Evolutionary conservation across 345 rosid genomes (phyloP).

Genomic region (Ceriops tagal): DNA sequence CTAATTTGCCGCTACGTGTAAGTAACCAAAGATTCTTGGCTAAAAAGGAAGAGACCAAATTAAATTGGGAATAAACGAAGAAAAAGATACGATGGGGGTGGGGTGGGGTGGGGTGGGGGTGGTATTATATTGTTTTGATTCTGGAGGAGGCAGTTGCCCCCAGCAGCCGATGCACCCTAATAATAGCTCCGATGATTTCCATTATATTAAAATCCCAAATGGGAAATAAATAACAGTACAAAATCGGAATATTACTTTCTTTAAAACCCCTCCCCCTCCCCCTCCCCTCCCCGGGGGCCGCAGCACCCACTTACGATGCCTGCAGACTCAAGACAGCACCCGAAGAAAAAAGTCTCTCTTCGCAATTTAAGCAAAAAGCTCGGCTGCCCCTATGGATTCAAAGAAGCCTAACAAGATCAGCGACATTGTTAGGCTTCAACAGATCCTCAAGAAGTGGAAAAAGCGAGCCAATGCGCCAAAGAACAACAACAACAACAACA

Average conservation of each 20-base stretch:
- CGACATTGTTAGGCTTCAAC: slow-evolving; percentile 30
- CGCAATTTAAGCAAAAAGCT: no score
- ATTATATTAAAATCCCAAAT: not conserved
- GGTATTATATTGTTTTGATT: not conserved
- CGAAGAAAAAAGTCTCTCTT: not conserved
- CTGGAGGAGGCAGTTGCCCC: slow-evolving; percentile 9
- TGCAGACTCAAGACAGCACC: not conserved
- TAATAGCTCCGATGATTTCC: slow-evolving; percentile 7
- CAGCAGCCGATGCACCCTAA: slow-evolving; percentile 5
- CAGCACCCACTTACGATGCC: not conserved
- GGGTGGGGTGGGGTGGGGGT: no score
- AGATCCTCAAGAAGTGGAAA: slow-evolving; percentile 30
- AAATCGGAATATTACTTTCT: not conserved
- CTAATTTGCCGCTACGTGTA: no score
- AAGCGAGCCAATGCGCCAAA: slow-evolving; percentile 13
- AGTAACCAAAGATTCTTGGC: not conserved
- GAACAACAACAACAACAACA: not conserved
- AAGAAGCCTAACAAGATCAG: slow-evolving; percentile 25
- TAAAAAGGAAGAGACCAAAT: not conserved
- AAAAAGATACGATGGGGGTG: not conserved
- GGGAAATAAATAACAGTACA: not conserved
- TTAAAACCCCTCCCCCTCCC: not conserved
- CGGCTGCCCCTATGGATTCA: not conserved
- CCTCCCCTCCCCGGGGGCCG: not conserved
- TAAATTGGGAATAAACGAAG: not conserved